Percentiles rank a stretch among this genome's conserved stretches.
phyloP scores from a whole-genome alignment of 257 asterid genomes.

The Gentiana macrophylla region DNA sequence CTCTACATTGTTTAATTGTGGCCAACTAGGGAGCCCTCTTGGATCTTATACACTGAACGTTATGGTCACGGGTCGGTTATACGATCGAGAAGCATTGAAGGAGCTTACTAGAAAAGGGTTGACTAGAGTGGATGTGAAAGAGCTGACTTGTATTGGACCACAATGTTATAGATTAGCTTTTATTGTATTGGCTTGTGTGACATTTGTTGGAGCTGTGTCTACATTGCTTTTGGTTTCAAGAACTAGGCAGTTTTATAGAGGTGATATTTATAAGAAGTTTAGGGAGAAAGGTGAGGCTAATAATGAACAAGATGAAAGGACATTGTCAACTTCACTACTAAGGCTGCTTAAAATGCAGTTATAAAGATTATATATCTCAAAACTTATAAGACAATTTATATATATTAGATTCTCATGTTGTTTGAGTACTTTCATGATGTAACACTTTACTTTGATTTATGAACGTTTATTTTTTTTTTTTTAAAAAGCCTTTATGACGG shows the following conservation, averaged over 20 bases:
- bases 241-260: conserved; percentile 14
- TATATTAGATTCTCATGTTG: not conserved
- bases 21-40: conserved; percentile 24
- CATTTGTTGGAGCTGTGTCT: conserved; percentile 16
- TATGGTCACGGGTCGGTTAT: conserved; percentile 19
- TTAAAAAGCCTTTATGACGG: not conserved
- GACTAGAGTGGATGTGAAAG: conserved; percentile 17
- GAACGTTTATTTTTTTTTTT: no score
- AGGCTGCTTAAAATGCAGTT: not conserved
- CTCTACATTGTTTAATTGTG: conserved; percentile 23
- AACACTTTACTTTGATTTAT: no score
- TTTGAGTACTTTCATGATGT: not conserved
- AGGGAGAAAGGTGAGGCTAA: conserved; percentile 16
- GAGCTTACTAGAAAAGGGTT: conserved; percentile 10
- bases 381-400: not conserved
- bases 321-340: not conserved
- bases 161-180: conserved; percentile 19
- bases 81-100: conserved; percentile 25
- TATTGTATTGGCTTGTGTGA: conserved; percentile 18
- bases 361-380: not conserved
- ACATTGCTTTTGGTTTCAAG: conserved; percentile 21
- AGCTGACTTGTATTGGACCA: conserved; percentile 22
- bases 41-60: conserved; percentile 28
- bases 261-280: conserved; percentile 22
- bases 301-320: conserved; percentile 9